Base-by-base conservation (phyloP, 257 asterid genomes). In the Ballota nigra region DNA sequence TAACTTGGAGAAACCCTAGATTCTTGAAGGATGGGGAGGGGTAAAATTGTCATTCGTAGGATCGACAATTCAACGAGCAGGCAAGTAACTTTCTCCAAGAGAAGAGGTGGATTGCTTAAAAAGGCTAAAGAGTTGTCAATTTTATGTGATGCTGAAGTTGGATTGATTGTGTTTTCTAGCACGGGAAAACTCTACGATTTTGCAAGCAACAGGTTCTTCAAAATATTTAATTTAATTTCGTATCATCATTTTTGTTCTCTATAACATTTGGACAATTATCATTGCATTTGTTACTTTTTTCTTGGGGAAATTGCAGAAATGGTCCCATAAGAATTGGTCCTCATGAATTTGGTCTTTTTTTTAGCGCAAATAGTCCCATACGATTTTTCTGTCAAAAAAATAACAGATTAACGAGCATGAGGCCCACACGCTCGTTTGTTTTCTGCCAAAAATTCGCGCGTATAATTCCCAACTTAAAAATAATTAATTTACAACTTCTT, bases 141-240 rank as follows among this genome's bases (percentile, higher is more conserved):
- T 63, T 83, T 88, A 7, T 88, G 95, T 80, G 95, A 88, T 85
- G 95, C 91, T 72, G 85, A 88, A 72, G 89, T 85, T 58, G 95
- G 95, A 57, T 78, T 88, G 57, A 59, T 82, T 20, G 47, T 88
- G 67, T 88, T 88, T 75, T 86, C 91, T 9, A 82, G 89, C 81
- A 88, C 92, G 8, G 83, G 80, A 38, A 88, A 82, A 75, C 87
- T 88, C 71, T 79, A 79, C 76, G 95, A 88, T 58, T 88, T 47
- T 81, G 70, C 95, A 52, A 88, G 89, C 78, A 69, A 87, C 56
- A 88, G 95, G 95, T 86, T 43, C 45, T 53, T 49, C n/a, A n/a
- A n/a, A n/a, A n/a, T n/a, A n/a, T 60, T 23, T 2, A 10, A 49
- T 6, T 36, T 18, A 4, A 29, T 24, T 41, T 4, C 3, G 11